Evolutionary conservation across 345 rosid genomes (phyloP).

Genomic region (Geranium brycei): DNA sequence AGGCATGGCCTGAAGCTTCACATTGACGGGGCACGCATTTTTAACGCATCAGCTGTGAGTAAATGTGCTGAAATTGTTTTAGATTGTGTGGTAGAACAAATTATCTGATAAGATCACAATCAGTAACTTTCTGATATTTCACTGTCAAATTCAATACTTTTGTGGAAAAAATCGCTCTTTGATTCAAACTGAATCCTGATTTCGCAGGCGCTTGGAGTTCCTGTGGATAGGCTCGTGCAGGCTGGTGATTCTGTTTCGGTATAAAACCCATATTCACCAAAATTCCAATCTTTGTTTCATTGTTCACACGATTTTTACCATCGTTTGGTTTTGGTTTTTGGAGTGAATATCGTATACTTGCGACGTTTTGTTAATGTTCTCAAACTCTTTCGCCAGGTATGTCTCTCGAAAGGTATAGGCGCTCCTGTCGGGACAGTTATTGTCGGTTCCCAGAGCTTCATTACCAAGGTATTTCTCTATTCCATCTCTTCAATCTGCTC

Average conservation of each 20-base stretch:
- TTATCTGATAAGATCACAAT: neutral
- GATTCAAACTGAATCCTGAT: neutral
- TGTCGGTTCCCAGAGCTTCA: conserved; percentile 71
- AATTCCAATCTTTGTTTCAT: too few species aligned
- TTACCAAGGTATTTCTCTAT: conserved; percentile 72
- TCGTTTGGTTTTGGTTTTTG: too few species aligned
- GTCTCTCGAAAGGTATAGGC: conserved; percentile 83
- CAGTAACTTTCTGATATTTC: too few species aligned
- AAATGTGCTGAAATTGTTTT: neutral
- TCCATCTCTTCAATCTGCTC: too few species aligned
- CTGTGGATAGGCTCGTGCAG: conserved; percentile 62
- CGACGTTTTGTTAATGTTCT: neutral
- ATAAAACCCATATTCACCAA: conserved; percentile 1
- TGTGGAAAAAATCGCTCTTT: neutral
- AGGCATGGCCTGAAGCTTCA: conserved; percentile 83
- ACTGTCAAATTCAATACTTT: too few species aligned
- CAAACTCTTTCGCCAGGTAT: conserved; percentile 31
- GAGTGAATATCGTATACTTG: too few species aligned
- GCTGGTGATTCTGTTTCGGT: conserved; percentile 90
- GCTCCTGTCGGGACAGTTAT: conserved; percentile 92
- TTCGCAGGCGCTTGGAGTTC: conserved; percentile 75
- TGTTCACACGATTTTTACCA: too few species aligned
- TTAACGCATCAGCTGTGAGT: conserved; percentile 84
- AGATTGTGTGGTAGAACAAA: neutral
- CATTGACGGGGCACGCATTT: conserved; percentile 90